Percentiles rank a stretch among this genome's conserved stretches.
phyloP scores from a whole-genome alignment of 2,329 filamentous ascomycete species.

The Westerdykella ornata region DNA sequence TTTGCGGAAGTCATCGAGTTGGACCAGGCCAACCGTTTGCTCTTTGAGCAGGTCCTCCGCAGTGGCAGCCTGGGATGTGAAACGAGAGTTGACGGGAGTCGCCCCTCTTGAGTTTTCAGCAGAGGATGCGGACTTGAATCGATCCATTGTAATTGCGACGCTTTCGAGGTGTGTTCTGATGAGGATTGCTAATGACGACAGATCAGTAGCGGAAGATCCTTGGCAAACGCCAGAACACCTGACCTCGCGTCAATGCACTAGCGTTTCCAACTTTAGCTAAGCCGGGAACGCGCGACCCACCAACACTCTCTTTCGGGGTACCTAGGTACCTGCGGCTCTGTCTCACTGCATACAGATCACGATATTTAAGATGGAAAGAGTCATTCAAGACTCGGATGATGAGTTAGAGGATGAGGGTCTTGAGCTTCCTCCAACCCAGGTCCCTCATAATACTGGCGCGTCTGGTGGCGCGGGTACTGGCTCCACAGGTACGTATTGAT shows the following conservation, averaged over 20 bases:
- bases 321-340: no score
- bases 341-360: no score
- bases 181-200: neutral
- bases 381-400: constrained; percentile 36
- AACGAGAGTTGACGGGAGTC: constrained; percentile 49
- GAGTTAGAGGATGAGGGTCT: constrained; percentile 28
- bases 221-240: constrained; percentile 9
- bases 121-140: constrained; percentile 16
- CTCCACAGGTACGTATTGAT: constrained; percentile 22
- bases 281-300: neutral
- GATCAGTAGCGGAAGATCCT: neutral
- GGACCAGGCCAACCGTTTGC: constrained; percentile 83
- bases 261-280: neutral
- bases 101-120: constrained; percentile 15
- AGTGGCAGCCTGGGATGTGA: constrained; percentile 67
- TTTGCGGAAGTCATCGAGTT: constrained; percentile 91
- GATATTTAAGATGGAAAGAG: constrained; percentile 6
- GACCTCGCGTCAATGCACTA: constrained; percentile 13
- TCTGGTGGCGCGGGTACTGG: constrained; percentile 17
- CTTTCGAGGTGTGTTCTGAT: neutral
- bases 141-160: constrained; percentile 20
- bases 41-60: constrained; percentile 77
- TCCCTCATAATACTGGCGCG: constrained; percentile 11
- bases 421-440: constrained; percentile 2
- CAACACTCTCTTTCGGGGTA: no score